Evolutionary conservation across 345 rosid species (phyloP), one percentile per base, ranked within the genome.

Genomic region (Mallotus nudiflorus): DNA sequence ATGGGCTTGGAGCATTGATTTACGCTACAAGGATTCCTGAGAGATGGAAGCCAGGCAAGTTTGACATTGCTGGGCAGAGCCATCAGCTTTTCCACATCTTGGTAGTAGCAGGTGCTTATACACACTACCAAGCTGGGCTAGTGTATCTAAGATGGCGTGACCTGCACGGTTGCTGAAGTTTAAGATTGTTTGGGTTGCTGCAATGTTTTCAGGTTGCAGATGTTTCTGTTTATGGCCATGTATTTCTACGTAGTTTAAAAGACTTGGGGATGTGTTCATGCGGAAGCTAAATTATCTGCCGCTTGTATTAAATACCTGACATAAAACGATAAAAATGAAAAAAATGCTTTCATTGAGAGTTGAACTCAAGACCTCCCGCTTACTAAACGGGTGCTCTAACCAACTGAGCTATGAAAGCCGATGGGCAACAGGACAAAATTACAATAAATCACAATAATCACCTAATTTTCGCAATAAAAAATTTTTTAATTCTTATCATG

Each of bases 341-440:
- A 42, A 45, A 7, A 27, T 88, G 97, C 96, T 90, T 78, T 89
- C 87, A 77, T 86, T 88, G 96, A 89, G 89, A 90, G 89, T 90
- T 15, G 91, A 92, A 90, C 96, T 89, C 96, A 91, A 88, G 95
- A 92, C 95, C 93, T 92, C 91, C 91, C 89, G 89, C 96, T 90
- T 90, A 88, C 91, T 89, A 91, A 92, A 89, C 93, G 86, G 90
- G 89, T 88, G 96, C 93, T 88, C 96, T 92, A 92, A 92, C 94
- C 94, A 87, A 85, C 94, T 90, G 93, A 90, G 94, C 96, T 89
- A 95, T 84, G 85, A 92, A 85, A 90, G 97, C 97, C 15, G 2
- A n/a, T n/a, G n/a, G n/a, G n/a, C n/a, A n/a, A n/a, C n/a, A n/a
- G n/a, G n/a, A n/a, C n/a, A n/a, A n/a, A n/a, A n/a, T n/a, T n/a